phyloP scores from a whole-genome alignment of 805 yeast species.

The Candida nitratophila region DNA sequence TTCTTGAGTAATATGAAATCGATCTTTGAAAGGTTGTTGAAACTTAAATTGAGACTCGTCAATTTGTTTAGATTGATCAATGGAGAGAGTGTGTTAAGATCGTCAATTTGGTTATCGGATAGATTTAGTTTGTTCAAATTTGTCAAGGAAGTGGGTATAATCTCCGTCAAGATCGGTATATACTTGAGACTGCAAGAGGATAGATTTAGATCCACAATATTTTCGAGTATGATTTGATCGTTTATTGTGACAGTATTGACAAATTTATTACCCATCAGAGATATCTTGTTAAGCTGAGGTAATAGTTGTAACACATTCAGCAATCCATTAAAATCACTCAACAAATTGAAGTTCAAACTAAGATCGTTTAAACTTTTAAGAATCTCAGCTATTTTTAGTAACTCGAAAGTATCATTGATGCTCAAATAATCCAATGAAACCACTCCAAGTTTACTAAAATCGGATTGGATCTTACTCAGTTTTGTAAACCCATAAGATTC shows the following conservation, averaged over 20 bases:
- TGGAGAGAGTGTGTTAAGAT: not conserved
- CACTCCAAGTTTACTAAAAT: slow-evolving; percentile 36
- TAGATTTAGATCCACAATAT: slow-evolving; percentile 11
- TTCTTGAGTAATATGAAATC: not conserved
- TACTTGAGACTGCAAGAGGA: slow-evolving; percentile 8
- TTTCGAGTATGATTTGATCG: not conserved
- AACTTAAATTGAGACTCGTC: slow-evolving; percentile 24
- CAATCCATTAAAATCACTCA: slow-evolving; percentile 34
- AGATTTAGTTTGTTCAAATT: slow-evolving; percentile 24
- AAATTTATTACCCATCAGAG: slow-evolving; percentile 50
- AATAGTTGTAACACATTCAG: slow-evolving; percentile 29
- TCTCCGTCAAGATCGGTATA: not conserved
- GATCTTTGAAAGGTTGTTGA: slow-evolving; percentile 23
- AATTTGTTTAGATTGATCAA: slow-evolving; percentile 1
- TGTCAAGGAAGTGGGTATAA: not conserved
- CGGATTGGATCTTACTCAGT: slow-evolving; percentile 38
- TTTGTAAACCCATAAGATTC: slow-evolving; percentile 64
- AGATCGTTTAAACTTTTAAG: slow-evolving; percentile 28
- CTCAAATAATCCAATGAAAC: slow-evolving; percentile 43
- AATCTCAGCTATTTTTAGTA: slow-evolving; percentile 1
- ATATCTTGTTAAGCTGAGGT: slow-evolving; percentile 32
- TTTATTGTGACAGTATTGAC: not conserved
- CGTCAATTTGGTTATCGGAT: slow-evolving; percentile 11
- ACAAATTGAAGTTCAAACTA: slow-evolving; percentile 56
- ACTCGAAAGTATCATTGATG: slow-evolving; percentile 19